Base-by-base conservation (phyloP, 345 rosid species). In the Citrus glauca region DNA sequence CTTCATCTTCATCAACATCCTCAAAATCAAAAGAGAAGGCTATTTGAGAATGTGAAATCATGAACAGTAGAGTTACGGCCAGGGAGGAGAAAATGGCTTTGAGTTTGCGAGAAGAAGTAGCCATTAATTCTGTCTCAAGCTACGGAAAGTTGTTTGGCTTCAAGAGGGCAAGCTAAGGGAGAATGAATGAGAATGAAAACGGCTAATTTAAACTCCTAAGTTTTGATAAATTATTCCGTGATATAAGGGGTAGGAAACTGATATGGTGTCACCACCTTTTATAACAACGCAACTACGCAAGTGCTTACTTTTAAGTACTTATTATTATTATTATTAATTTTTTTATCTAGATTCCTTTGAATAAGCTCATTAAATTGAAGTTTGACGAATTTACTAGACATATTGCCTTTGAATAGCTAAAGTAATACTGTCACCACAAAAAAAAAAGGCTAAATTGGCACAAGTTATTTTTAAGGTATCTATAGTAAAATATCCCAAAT, bases 121-220 rank as follows among this genome's bases (percentile, higher is more conserved):
- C 79, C 79, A 77, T 78, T 71, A 65, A 20, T 73, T 82, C 78
- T 75, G 71, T 53, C 30, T 27, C 22, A 3, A 55, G 1, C 11
- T 30, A 24, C 32, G n/a, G 35, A 2, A 28, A 19, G 50, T 66
- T 37, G 50, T 28, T 42, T 53, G 24, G 7, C 16, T 62, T 53
- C 69, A 72, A 25, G 57, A 66, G 57, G 63, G 77, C 6, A 45
- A 72, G 53, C 50, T 1, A 79, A 70, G 72, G 55, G 78, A 73
- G 78, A 11, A 66, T 66, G 42, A 53, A 6, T 5, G 5, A 28
- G 66, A 6, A 6, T 28, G 33, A 10, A 27, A 24, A 13, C 20
- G 77, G 79, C 56, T 80, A 63, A 68, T 86, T 81, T 78, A 86
- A 75, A 63, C 79, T 25, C 40, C 35, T 11, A 45, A 78, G 65